Percentiles rank a stretch among this genome's conserved stretches.
Evolutionary conservation across 768 basidiomycete genomes (phyloP).

Genomic region (Amanita inopinata): DNA sequence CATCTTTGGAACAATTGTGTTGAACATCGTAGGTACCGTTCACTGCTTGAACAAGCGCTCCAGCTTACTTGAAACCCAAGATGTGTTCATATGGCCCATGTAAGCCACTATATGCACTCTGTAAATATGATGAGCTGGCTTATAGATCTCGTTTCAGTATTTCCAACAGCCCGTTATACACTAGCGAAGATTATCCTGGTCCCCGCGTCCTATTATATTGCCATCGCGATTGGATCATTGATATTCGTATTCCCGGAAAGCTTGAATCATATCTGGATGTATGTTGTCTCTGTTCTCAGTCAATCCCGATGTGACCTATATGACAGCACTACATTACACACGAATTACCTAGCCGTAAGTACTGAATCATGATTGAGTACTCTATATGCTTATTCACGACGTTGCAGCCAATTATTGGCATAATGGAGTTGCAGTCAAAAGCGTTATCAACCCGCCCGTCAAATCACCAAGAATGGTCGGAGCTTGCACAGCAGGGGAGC

Average conservation of each 20-base stretch:
- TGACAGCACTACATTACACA: slow-evolving; percentile 19
- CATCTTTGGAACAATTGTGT: slow-evolving; percentile 34
- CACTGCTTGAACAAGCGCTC: not conserved
- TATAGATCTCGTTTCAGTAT: slow-evolving; percentile 17
- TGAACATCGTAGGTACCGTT: slow-evolving; percentile 25
- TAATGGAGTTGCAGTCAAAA: slow-evolving; percentile 24
- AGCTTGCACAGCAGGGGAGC: slow-evolving; percentile 17
- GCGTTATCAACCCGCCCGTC: slow-evolving; percentile 24
- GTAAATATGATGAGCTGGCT: not conserved
- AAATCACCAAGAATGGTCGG: slow-evolving; percentile 24
- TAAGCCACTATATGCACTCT: slow-evolving; percentile 14
- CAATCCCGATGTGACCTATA: not conserved
- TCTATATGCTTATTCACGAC: not conserved
- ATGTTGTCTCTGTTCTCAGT: slow-evolving; percentile 9
- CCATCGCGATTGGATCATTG: slow-evolving; percentile 27
- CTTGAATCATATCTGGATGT: slow-evolving; percentile 33
- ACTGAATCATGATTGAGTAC: not conserved
- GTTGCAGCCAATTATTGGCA: slow-evolving; percentile 22
- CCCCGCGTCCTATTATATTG: slow-evolving; percentile 30
- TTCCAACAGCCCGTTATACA: slow-evolving; percentile 30
- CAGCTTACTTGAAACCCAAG: slow-evolving; percentile 13
- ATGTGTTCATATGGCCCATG: slow-evolving; percentile 29
- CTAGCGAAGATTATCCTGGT: slow-evolving; percentile 30
- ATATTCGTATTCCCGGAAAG: slow-evolving; percentile 35
- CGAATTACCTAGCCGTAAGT: slow-evolving; percentile 22